Evolutionary conservation across 495 filamentous ascomycete genomes (phyloP).

Genomic region (Aspergillus ostianus): DNA sequence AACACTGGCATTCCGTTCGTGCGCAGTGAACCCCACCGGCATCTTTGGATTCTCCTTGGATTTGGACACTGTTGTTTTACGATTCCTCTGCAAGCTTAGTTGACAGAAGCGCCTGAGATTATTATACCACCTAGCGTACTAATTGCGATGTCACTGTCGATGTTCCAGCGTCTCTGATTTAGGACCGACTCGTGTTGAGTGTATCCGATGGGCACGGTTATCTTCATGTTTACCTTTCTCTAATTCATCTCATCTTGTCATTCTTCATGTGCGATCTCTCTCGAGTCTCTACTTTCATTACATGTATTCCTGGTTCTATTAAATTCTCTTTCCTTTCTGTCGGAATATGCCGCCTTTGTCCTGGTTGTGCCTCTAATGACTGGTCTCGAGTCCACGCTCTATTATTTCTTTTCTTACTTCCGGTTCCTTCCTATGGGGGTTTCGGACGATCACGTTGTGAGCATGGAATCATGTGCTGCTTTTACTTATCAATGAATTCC

Average conservation of each 20-base stretch:
- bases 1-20: background rate
- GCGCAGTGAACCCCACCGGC: background rate
- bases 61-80: constrained; percentile 10
- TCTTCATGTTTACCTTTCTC: constrained; percentile 4
- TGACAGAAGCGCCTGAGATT: constrained; percentile 13
- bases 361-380: background rate
- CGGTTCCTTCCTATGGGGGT: background rate
- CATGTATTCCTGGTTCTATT: background rate
- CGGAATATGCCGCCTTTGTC: background rate
- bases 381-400: background rate
- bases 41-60: constrained; percentile 1
- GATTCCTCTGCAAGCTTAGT: constrained; percentile 7
- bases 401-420: background rate
- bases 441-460: background rate
- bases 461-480: background rate
- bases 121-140: constrained; percentile 27
- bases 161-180: constrained; percentile 10
- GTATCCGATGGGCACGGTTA: constrained; percentile 3
- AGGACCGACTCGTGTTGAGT: constrained; percentile 6
- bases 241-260: background rate
- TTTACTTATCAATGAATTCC: background rate
- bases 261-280: background rate
- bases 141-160: constrained; percentile 13
- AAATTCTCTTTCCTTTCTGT: background rate
- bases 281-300: background rate